Conservation (phyloP, 192 early-diverging fungal genomes). For the Coemansia sp. region DNA sequence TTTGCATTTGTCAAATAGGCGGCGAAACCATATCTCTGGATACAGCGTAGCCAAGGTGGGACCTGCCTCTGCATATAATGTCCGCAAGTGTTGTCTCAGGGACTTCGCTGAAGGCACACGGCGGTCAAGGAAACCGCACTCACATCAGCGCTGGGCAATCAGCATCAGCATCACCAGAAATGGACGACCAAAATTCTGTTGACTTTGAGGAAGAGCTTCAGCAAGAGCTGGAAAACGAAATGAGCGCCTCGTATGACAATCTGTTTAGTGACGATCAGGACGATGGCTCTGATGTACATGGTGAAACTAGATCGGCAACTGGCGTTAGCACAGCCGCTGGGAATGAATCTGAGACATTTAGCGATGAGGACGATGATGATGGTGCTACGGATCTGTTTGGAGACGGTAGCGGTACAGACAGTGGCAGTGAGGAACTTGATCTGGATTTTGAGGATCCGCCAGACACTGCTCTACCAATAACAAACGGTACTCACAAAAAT, state of each 20-base stretch:
- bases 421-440: slow-evolving; percentile 29
- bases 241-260: slow-evolving; percentile 48
- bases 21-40: slow-evolving; percentile 1
- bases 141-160: slow-evolving; percentile 31
- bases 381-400: slow-evolving; percentile 41
- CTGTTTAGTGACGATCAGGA: slow-evolving; percentile 39
- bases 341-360: slow-evolving; percentile 1
- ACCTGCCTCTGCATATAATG: slow-evolving; percentile 27
- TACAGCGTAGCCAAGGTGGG: background rate
- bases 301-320: slow-evolving; percentile 22
- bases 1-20: background rate
- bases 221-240: slow-evolving; percentile 54
- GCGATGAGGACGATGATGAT: slow-evolving; percentile 21
- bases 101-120: slow-evolving; percentile 33
- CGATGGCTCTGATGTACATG: slow-evolving; percentile 8
- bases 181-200: slow-evolving; percentile 34
- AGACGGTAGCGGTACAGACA: slow-evolving; percentile 23
- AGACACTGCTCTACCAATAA: background rate
- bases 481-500: slow-evolving; percentile 19
- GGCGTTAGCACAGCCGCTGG: slow-evolving; percentile 21
- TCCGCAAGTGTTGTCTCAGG: slow-evolving; percentile 47
- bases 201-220: slow-evolving; percentile 52
- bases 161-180: slow-evolving; percentile 23
- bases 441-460: slow-evolving; percentile 43
- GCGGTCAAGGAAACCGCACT: slow-evolving; percentile 8